These are phyloP conservation scores for Pseudozyma flocculosa DNA, from an alignment of 1,284 basidiomycete species.

Conservation along the genomic window DNA sequence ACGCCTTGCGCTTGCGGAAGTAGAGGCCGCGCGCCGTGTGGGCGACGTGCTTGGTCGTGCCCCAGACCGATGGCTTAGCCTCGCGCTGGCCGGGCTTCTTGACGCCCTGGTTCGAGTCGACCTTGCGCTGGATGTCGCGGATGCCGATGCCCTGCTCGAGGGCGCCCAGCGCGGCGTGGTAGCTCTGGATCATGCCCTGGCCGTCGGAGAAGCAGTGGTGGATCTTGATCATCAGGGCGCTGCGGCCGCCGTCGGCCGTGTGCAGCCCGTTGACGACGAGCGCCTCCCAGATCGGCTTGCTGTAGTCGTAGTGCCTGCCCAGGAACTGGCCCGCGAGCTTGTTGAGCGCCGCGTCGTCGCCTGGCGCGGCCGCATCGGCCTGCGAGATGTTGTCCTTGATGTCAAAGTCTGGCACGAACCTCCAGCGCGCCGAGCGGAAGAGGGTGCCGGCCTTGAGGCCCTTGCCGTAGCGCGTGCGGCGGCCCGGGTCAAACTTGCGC, in stretches of 20 bases:
- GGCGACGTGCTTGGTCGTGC: slow-evolving; percentile 43
- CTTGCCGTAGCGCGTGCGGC: slow-evolving; percentile 39
- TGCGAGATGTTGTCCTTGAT: slow-evolving; percentile 51
- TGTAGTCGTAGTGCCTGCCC: slow-evolving; percentile 52
- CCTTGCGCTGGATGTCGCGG: slow-evolving; percentile 48
- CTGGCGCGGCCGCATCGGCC: slow-evolving; percentile 27
- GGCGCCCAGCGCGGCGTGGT: slow-evolving; percentile 53
- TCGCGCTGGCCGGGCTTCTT: slow-evolving; percentile 48
- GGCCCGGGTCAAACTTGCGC: slow-evolving; percentile 30
- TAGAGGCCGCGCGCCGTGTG: slow-evolving; percentile 53
- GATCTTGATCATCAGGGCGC: slow-evolving; percentile 57
- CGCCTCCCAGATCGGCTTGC: slow-evolving; percentile 56
- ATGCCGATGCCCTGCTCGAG: slow-evolving; percentile 42
- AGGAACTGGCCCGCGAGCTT: slow-evolving; percentile 52
- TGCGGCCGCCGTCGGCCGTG: slow-evolving; percentile 48
- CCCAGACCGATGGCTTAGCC: slow-evolving; percentile 41
- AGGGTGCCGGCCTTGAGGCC: slow-evolving; percentile 48
- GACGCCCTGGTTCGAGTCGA: slow-evolving; percentile 34
- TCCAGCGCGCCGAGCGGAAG: slow-evolving; percentile 48
- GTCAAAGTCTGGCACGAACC: slow-evolving; percentile 52
- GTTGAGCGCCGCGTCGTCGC: slow-evolving; percentile 45
- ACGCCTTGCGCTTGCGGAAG: slow-evolving; percentile 49
- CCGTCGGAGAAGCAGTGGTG: slow-evolving; percentile 57
- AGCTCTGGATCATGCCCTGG: slow-evolving; percentile 57
- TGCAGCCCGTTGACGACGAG: slow-evolving; percentile 54